A percentile compares a stretch with the other conserved stretches of the same genome.
Evolutionary conservation across 225 moss, liverwort and hornwort species (phyloP).

Genomic region (Neckera pumila): DNA sequence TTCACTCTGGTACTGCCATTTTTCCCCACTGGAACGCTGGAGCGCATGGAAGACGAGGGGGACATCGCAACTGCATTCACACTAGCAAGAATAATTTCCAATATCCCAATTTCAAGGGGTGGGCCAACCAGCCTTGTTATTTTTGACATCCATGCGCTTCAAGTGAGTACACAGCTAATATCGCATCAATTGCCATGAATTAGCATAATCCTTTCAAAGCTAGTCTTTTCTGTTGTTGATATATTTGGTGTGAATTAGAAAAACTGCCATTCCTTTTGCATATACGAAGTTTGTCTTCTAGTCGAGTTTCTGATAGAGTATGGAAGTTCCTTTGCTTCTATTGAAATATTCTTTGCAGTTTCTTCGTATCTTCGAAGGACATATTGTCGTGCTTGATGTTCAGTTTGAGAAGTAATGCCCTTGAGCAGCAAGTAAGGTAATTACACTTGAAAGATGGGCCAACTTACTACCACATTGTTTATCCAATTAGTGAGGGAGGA

Average conservation of each 20-base stretch:
- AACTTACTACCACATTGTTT: not conserved
- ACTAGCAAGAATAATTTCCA: slow-evolving; percentile 77
- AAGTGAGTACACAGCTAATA: slow-evolving; percentile 28
- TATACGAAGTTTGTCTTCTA: no score
- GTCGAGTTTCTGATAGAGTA: no score
- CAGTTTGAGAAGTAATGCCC: not conserved
- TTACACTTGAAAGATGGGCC: not conserved
- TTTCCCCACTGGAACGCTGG: no score
- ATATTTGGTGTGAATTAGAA: no score
- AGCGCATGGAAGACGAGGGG: no score
- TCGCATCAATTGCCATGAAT: not conserved
- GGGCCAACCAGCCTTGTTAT: slow-evolving; percentile 98
- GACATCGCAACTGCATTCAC: slow-evolving; percentile 99
- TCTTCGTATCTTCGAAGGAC: not conserved
- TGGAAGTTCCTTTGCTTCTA: no score
- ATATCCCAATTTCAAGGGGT: slow-evolving; percentile 97
- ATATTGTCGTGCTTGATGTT: not conserved
- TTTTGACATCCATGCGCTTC: slow-evolving; percentile 97
- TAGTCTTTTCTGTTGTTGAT: no score
- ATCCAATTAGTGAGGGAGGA: not conserved
- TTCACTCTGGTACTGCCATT: no score
- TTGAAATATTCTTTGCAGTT: not conserved
- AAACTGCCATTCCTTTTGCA: no score
- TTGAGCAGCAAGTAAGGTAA: no score
- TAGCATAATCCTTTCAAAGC: not conserved